Base-by-base conservation (phyloP, 345 rosid species). In the Tarenaya hassleriana region DNA sequence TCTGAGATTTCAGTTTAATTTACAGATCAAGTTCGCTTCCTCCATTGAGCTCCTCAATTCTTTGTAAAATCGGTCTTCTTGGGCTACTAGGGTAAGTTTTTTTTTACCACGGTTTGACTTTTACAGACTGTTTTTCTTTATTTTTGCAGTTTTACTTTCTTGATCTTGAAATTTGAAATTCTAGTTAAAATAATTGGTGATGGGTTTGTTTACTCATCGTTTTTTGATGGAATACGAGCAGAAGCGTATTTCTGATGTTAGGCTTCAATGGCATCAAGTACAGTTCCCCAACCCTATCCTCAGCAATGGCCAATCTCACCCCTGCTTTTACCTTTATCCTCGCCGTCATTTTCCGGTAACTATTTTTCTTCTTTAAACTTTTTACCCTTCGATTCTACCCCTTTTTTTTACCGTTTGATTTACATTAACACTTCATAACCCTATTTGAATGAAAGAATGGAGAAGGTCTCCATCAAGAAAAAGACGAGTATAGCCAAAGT, bases 221-320 rank as follows among this genome's bases (percentile, higher is more conserved):
- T n/a, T n/a, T n/a, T n/a, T n/a, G n/a, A n/a, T n/a, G n/a, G n/a
- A n/a, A n/a, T n/a, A n/a, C n/a, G n/a, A n/a, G n/a, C n/a, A n/a
- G n/a, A n/a, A n/a, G n/a, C n/a, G n/a, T n/a, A n/a, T n/a, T n/a
- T n/a, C n/a, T n/a, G n/a, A n/a, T n/a, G n/a, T n/a, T n/a, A n/a
- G n/a, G n/a, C n/a, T n/a, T n/a, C n/a, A n/a, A n/a, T n/a, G n/a
- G n/a, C n/a, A n/a, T n/a, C n/a, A n/a, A 60, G 19, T 72, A 54
- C 52, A 69, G 70, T 38, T 60, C 74, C 34, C 77, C 83, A 16
- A 74, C 77, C 46, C 73, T 78, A 41, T 53, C 80, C 47, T 74
- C 83, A n/a, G 75, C 71, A 38, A 63, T 77, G 7, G 50, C 68
- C 53, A 77, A 69, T 38, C 75, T 74, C 59, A 72, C 71, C 0